Evolutionary conservation across 2,329 filamentous ascomycete genomes (phyloP).

Genomic region (Cercospora sp.): DNA sequence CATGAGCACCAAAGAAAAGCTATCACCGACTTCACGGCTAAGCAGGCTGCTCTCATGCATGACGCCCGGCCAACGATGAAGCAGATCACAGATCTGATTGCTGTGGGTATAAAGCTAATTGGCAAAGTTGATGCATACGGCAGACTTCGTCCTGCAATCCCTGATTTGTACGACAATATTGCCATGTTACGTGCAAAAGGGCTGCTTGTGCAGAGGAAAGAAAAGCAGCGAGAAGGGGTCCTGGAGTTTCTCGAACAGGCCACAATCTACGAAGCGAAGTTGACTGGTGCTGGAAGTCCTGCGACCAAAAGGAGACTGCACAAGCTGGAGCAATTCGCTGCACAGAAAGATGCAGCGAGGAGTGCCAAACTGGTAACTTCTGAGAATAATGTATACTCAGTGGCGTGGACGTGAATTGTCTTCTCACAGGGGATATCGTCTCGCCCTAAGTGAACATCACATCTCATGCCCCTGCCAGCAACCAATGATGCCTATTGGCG

Average conservation of each 20-base stretch:
- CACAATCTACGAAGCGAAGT: slow-evolving; percentile 23
- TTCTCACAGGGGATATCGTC: neutral
- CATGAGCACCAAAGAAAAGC: slow-evolving; percentile 20
- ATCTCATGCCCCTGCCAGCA: neutral
- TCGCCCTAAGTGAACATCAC: neutral
- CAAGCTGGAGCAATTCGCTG: slow-evolving; percentile 24
- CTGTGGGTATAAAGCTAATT: slow-evolving; percentile 14
- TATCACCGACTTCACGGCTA: slow-evolving; percentile 19
- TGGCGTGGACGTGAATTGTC: neutral
- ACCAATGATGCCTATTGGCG: neutral
- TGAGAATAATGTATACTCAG: neutral
- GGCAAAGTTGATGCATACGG: neutral
- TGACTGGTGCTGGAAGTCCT: slow-evolving; percentile 26
- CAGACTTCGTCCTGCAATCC: slow-evolving; percentile 24
- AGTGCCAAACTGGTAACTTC: neutral
- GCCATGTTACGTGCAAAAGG: slow-evolving; percentile 26
- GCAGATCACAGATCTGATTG: slow-evolving; percentile 15
- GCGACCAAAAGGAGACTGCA: slow-evolving; percentile 24
- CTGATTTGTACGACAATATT: slow-evolving; percentile 27
- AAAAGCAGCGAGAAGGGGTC: slow-evolving; percentile 18
- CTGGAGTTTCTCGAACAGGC: slow-evolving; percentile 20
- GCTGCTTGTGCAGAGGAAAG: slow-evolving; percentile 17
- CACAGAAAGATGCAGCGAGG: neutral
- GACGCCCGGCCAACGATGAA: slow-evolving; percentile 6
- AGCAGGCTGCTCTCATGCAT: slow-evolving; percentile 17